phyloP scores from a whole-genome alignment of 1,139 yeast species.

The Suhomyces bolitotheri region DNA sequence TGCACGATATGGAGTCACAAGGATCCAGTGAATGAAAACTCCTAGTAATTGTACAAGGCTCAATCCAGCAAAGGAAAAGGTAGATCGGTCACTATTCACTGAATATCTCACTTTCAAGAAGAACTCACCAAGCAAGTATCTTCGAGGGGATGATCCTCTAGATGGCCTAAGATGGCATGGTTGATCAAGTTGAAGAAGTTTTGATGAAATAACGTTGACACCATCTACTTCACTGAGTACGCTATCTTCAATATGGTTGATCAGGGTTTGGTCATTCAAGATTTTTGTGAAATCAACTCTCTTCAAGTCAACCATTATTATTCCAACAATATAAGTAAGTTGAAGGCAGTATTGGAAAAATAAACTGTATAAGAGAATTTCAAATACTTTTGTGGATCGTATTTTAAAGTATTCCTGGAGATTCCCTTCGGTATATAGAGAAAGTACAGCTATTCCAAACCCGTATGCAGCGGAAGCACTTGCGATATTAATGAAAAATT shows the following conservation, averaged over 20 bases:
- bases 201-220: constrained; percentile 30
- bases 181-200: constrained; percentile 22
- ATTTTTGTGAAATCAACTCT: constrained; percentile 62
- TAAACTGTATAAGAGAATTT: constrained; percentile 36
- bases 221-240: constrained; percentile 17
- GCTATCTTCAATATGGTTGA: not conserved
- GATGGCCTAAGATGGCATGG: constrained; percentile 22
- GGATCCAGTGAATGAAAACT: constrained; percentile 28
- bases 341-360: constrained; percentile 60
- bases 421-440: constrained; percentile 21
- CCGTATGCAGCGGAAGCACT: constrained; percentile 12
- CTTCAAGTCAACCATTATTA: constrained; percentile 65
- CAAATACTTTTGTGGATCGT: constrained; percentile 21
- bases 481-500: constrained; percentile 18
- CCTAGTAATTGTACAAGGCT: constrained; percentile 22
- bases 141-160: constrained; percentile 19
- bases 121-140: constrained; percentile 35
- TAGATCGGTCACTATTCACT: constrained; percentile 7
- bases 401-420: constrained; percentile 20
- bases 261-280: constrained; percentile 20
- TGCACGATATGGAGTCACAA: constrained; percentile 28
- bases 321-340: constrained; percentile 61
- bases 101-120: constrained; percentile 40
- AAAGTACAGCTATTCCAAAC: constrained; percentile 18
- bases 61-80: constrained; percentile 8